Base-by-base conservation (phyloP, 257 asterid species). In the Solanum sparsipilum region DNA sequence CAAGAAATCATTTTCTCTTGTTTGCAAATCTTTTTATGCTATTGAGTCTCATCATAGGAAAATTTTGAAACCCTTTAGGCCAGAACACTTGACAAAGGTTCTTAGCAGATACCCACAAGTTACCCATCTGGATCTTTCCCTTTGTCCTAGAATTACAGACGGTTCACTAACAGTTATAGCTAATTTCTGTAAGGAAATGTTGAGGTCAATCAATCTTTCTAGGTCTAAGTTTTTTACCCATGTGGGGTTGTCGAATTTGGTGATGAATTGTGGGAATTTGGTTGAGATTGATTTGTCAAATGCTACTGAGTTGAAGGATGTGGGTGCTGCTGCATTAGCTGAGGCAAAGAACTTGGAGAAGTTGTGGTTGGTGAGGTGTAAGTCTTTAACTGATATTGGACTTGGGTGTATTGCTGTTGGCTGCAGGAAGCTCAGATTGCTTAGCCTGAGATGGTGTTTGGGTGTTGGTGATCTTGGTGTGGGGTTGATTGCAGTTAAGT, bases 381-480 rank as follows among this genome's bases (percentile, higher is more conserved):
- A 92, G 87, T 86, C 89, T 23, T 86, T 97, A 86, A 94, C 98
- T 5, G 99, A 96, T 91, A 94, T 94, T 84, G 99, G 98, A 86
- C 86, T 96, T n/a, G 98, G 99, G 7, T 96, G 98, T 93, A 93
- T 96, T 89, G 98, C 98, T 41, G 98, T 95, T 72, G 98, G 98
- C 56, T 96, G 99, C 88, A 89, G 87, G 88, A 96, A 96, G 92
- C 90, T 96, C 90, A 96, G 90, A 91, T 81, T 93, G 60, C 94
- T 96, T 58, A 94, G 94, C 92, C 89, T 96, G 94, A 96, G 93
- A 88, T 94, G 98, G 98, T 96, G 98, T 89, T 90, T 94, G 89
- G 95, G 98, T 44, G 96, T 96, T 89, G 98, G 98, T 65, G 99
- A 95, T 89, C 90, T 93, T 38, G 99, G 99, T 82, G 96, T 96